Evolutionary conservation across 139 green algal species (phyloP).

Genomic region (Haematococcus sp.): DNA sequence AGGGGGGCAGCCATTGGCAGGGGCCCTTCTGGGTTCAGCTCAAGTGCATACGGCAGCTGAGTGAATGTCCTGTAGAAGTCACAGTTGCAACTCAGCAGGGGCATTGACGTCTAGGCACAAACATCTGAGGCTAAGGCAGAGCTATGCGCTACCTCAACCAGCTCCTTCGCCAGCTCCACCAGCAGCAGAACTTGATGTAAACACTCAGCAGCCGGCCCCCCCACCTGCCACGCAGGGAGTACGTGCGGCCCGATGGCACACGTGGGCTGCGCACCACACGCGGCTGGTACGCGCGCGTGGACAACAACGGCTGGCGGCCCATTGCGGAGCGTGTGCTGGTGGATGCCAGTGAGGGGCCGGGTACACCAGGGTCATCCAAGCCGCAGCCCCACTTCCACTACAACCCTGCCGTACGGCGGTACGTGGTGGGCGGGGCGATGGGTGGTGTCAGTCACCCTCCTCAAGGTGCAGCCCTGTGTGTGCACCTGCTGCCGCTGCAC

Average conservation of each 20-base stretch:
- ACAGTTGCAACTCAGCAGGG: no score
- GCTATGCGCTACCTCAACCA: no score
- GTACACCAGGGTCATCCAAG: neutral
- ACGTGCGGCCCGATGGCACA: slow-evolving; percentile 45
- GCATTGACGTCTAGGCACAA: no score
- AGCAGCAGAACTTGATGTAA: neutral
- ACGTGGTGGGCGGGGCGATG: no score
- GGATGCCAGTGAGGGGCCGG: slow-evolving; percentile 17
- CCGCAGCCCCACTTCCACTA: slow-evolving; percentile 40
- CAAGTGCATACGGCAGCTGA: no score
- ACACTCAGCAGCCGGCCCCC: neutral
- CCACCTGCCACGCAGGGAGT: slow-evolving; percentile 21
- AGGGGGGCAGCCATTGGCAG: no score
- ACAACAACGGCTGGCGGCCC: slow-evolving; percentile 77
- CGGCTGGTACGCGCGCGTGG: slow-evolving; percentile 64
- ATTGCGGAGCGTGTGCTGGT: slow-evolving; percentile 53
- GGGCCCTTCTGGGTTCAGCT: no score
- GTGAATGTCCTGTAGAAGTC: neutral
- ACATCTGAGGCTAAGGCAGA: no score
- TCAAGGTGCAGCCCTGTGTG: neutral
- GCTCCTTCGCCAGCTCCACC: neutral
- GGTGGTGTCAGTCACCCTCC: neutral
- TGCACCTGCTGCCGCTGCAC: no score
- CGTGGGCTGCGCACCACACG: slow-evolving; percentile 32
- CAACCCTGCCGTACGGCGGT: slow-evolving; percentile 42